Base-by-base conservation (phyloP, 306 rosid species). In the Cucumis hystrix region DNA sequence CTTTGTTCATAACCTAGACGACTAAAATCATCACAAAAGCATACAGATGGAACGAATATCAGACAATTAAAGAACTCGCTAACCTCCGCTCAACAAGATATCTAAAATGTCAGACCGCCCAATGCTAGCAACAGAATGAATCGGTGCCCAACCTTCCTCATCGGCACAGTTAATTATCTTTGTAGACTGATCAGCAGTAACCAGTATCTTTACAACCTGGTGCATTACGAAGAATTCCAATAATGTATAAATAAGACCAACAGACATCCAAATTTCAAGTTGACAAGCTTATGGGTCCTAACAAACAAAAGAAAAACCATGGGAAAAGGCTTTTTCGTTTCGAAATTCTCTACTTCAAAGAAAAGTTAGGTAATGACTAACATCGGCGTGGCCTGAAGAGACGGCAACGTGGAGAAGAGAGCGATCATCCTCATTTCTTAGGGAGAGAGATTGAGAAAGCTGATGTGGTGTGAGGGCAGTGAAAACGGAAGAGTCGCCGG, bases 91-190 rank as follows among this genome's bases (percentile, higher is more conserved):
- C 35, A 95, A 79, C 80, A 95, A 83, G 61, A 80, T 67, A 64
- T 92, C 90, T 23, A 89, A 77, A 33, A 92, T 82, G 67, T 86
- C 91, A 58, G 82, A 76, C 69, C 69, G 85, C 79, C 98, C 97
- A 79, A 87, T 88, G 88, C 98, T 92, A 30, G 92, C 88, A 0
- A 91, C 97, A n/a, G 98, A 90, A 82, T 95, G 98, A 83, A 95
- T 85, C 12, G 98, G 96, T 1, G 88, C 88, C 98, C 97, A 95
- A 17, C 98, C 97, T 84, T 90, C 98, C 74, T 95, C 98, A 89
- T 95, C 98, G 1, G 62, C 81, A 75, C 87, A 80, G 73, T 92
- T 92, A 15, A 94, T 79, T 82, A 87, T 84, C 16, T 70, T 74
- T 35, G 65, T 79, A 3, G 87, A 83, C 63, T 79, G 91, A 64